Base-by-base conservation (phyloP, 352 stramenopile species). In the Pythium dissimile region DNA sequence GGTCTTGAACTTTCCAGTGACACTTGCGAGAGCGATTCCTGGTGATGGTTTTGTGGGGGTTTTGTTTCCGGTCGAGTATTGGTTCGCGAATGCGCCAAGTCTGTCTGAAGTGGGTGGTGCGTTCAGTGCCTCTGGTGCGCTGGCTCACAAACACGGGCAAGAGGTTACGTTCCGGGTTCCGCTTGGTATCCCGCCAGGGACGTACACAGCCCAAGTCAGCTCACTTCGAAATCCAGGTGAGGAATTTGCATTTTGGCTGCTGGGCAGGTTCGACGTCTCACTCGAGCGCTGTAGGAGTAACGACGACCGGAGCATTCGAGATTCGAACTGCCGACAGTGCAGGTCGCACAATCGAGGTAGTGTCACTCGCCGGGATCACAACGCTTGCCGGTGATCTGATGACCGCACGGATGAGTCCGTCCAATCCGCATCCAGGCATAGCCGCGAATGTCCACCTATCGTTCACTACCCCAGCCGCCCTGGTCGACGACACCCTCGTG, bases 391-490 rank as follows among this genome's bases (percentile, higher is more conserved):
- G 79, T 5, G 45, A 27, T 2, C 71, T 89, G 16, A 38, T 53
- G 1, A 48, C 73, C 23, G 76, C 76, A 9, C 37, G 48, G 1
- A 54, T 89, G 20, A 56, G 43, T 8, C 55, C 71, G 11, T 42
- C 65, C 1, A 65, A 70, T 8, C 46, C 76, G 3, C 72, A 86
- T 20, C 76, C 76, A 27, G 79, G 74, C 3, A 76, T 87, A 20
- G 52, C 49, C 30, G 81, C 76, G 9, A 55, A 54, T 15, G 66
- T 78, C 26, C 56, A 69, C 21, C 53, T 89, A 13, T 71, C 66
- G 0, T 87, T 87, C 44, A 79, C 70, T 13, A 71, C 75, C 2
- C 78, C 79, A 16, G 77, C 76, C 3, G 68, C 66, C 0, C 63
- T 89, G 1, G 54, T 59, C 0, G 45, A 66, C 23, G 50, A 75